Base-by-base conservation (phyloP, 2,329 filamentous ascomycete genomes). In the Penicillium frequentans region DNA sequence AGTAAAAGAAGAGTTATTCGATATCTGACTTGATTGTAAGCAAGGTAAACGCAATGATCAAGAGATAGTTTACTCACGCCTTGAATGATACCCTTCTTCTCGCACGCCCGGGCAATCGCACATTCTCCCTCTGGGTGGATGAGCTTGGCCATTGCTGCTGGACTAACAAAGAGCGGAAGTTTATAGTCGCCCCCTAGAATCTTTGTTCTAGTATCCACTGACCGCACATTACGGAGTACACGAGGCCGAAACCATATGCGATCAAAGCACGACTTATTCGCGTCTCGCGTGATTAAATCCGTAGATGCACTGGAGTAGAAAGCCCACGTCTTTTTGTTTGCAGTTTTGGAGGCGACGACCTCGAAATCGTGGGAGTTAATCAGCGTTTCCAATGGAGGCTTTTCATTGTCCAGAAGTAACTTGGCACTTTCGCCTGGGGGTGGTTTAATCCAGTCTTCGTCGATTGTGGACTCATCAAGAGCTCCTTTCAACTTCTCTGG, bases 221-320 rank as follows among this genome's bases (percentile, higher is more conserved):
- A 60, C 16, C 79, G 77, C 5, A 89, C 86, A 63, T 86, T 79
- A 37, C 78, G 75, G 52, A 88, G 73, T 27, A 86, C 78, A 21
- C 84, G 79, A 0, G 85, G 86, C 0, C 86, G 82, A 5, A 89
- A 79, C 70, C 79, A 79, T 60, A 89, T 86, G 26, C 79, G 72
- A 42, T 79, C 73, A 64, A 86, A 86, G 59, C 80, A 75, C 0
- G 79, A 75, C 24, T 75, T 78, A 68, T 89, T 90, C 49, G 77
- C 76, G 24, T 78, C 71, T 2, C 80, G 78, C 48, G 86, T 83
- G 37, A 87, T 84, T 4, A 82, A 64, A 81, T 80, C 87, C 6
- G 85, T 88, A 11, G 86, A 84, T 2, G 86, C 87, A 9, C 85
- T 87, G 21, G 84, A 87, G 67, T 86, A 84, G 66, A 89, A 90